phyloP scores from a whole-genome alignment of 1,284 basidiomycete species.

The Apiotrichum siamense region DNA sequence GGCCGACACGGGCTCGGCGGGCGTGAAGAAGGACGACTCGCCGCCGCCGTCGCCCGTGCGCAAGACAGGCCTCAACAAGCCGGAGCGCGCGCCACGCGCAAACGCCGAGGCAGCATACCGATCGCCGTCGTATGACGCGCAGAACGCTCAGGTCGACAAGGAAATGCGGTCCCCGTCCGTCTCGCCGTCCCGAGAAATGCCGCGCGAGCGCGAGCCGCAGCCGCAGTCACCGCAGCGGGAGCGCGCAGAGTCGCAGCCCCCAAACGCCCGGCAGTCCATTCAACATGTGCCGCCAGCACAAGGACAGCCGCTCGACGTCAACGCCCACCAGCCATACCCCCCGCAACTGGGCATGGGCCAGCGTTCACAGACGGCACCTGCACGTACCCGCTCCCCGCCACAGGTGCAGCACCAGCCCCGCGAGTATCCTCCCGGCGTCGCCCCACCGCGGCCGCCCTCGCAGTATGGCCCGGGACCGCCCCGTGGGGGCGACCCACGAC shows the following conservation, averaged over 20 bases:
- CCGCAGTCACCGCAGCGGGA: conserved; percentile 18
- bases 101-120: conserved; percentile 78
- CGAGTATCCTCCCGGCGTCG: conserved; percentile 13
- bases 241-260: neutral
- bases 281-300: neutral
- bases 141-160: conserved; percentile 83
- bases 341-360: conserved; percentile 4
- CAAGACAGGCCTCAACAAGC: conserved; percentile 41
- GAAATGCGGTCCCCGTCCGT: conserved; percentile 49
- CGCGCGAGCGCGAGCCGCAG: conserved; percentile 12
- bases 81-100: conserved; percentile 45
- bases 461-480: neutral
- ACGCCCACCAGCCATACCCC: conserved; percentile 2
- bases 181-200: conserved; percentile 9
- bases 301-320: conserved; percentile 10
- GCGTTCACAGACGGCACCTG: conserved; percentile 11
- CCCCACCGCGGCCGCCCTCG: conserved; percentile 8
- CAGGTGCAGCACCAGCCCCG: conserved; percentile 9
- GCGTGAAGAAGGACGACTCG: conserved; percentile 46
- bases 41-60: conserved; percentile 19
- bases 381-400: conserved; percentile 14
- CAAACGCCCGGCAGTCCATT: neutral
- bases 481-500: neutral
- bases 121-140: conserved; percentile 86
- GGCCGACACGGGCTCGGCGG: conserved; percentile 34